Conservation (phyloP, 352 stramenopile species). For the Pythium insidiosum region DNA sequence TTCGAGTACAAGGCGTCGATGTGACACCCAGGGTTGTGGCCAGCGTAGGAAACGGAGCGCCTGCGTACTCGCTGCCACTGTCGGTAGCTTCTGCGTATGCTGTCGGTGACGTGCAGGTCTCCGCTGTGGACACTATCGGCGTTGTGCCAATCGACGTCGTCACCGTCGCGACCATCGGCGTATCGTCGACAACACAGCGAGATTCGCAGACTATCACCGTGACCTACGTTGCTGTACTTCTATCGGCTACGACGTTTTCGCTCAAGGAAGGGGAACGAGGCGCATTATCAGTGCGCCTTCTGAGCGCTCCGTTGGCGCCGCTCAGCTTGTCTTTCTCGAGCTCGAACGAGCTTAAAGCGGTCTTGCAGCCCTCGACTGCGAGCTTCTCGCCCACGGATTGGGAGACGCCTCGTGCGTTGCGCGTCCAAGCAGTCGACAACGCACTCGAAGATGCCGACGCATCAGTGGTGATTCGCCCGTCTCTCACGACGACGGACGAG, state of each 20-base stretch:
- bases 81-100: too few relatives aligned
- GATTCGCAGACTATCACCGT: constrained; percentile 14
- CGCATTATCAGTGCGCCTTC: constrained; percentile 19
- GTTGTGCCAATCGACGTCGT: constrained; percentile 29
- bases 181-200: constrained; percentile 29
- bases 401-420: constrained; percentile 20
- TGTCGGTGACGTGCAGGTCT: not conserved
- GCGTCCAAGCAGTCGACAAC: constrained; percentile 36
- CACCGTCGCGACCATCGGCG: constrained; percentile 18
- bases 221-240: constrained; percentile 25
- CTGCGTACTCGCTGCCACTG: too few relatives aligned
- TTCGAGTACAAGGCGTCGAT: not conserved
- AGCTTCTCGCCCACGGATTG: constrained; percentile 28
- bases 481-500: constrained; percentile 23
- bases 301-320: constrained; percentile 25
- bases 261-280: constrained; percentile 26
- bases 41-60: not conserved
- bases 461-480: constrained; percentile 12
- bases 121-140: constrained; percentile 14
- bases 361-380: constrained; percentile 12
- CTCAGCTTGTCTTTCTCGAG: constrained; percentile 31
- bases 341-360: constrained; percentile 18
- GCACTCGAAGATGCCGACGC: constrained; percentile 38
- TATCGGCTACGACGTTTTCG: constrained; percentile 31
- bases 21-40: not conserved